Evolutionary conservation across 2,329 filamentous ascomycete species (phyloP), one percentile per base, ranked within the genome.

Genomic region (Fusarium xyrophilum): DNA sequence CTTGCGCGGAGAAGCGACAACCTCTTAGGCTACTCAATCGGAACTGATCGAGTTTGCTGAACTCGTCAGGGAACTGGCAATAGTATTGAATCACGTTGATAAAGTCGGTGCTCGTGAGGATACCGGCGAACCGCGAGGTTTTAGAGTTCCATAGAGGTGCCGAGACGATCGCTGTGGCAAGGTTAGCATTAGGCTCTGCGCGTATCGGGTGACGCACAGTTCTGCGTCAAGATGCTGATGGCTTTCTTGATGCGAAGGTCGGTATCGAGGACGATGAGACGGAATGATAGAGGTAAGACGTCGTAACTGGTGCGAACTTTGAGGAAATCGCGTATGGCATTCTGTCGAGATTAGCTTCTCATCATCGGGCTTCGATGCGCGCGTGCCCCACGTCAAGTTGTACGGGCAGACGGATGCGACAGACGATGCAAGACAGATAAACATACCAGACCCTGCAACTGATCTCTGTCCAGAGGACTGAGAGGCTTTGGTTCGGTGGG

Each of bases 71-170:
- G 73, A 96, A 96, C 80, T 98, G 94, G 85, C 93, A 97, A 83
- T 99, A 98, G 81, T 99, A 99, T 79, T 98, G 95, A 40, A 99
- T 97, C 60, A 99, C 91, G 76, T 99, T 99, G 82, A 99, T 96
- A 79, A 96, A 99, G 81, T 99, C 96, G 65, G 93, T 97, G 67
- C 93, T 96, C 30, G 96, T 99, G 70, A 99, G 85, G 50, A 99
- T 87, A 39, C 96, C 96, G 40, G 95, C 96, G 79, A 98, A 99
- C 36, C 91, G 93, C 28, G 94, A 97, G 7, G 90, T 92, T 70
- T 92, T 91, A 28, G 95, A 97, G 79, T 99, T 94, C 96, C 96
- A 99, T 69, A 99, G 84, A 52, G 96, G 96, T 54, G 96, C 96
- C 32, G 96, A 99, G 58, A 99, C 96, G 77, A 99, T 99, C 76